phyloP scores from a whole-genome alignment of 78 protist genomes.

The Polysphondylium violaceum region DNA sequence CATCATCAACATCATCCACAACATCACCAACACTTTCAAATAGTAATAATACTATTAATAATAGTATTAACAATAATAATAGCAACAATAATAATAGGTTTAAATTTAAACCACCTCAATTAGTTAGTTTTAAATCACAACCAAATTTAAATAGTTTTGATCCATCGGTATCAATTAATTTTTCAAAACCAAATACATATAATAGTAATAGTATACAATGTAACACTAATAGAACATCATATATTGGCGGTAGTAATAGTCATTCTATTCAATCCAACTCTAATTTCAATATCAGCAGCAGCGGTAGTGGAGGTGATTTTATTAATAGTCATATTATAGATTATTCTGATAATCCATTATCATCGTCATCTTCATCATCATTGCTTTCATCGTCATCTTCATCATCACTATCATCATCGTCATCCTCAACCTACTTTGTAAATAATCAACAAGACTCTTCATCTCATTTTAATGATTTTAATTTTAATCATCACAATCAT shows the following conservation, averaged over 20 bases:
- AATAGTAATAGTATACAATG: background rate
- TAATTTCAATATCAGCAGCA: background rate
- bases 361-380: slow-evolving; percentile 14
- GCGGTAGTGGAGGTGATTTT: background rate
- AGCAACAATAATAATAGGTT: slow-evolving; percentile 16
- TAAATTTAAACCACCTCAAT: slow-evolving; percentile 37
- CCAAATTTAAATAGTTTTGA: slow-evolving; percentile 67
- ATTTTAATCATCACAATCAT: background rate
- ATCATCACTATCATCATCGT: background rate
- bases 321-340: slow-evolving; percentile 9
- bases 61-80: slow-evolving; percentile 5
- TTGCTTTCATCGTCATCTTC: background rate
- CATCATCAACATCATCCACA: background rate
- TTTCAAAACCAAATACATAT: slow-evolving; percentile 2
- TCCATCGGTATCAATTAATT: background rate
- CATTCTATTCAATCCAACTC: background rate
- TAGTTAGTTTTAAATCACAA: slow-evolving; percentile 67
- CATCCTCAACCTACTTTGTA: background rate
- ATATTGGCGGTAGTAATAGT: background rate
- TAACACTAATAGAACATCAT: background rate
- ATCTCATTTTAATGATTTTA: slow-evolving; percentile 25
- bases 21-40: background rate
- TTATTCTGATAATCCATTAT: background rate
- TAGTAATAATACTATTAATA: slow-evolving; percentile 6
- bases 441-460: slow-evolving; percentile 19